Evolutionary conservation across 768 basidiomycete species (phyloP), one percentile per base, ranked within the genome.

Genomic region (Collybia sordida): DNA sequence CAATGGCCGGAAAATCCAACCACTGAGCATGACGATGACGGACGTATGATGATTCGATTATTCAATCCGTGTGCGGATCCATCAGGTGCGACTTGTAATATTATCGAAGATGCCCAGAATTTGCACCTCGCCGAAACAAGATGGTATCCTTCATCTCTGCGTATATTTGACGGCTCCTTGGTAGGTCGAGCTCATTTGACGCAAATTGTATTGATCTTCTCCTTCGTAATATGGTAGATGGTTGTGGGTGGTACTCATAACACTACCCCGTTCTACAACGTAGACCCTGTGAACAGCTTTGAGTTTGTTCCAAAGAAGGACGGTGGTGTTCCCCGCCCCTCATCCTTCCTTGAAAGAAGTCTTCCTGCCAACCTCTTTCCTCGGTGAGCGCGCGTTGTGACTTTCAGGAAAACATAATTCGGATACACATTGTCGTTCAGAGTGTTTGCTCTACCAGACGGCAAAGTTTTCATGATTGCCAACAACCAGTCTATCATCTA

Each of bases 401-500:
- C n/a, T n/a, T n/a, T n/a, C n/a, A n/a, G n/a, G n/a, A n/a, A n/a
- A n/a, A n/a, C n/a, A n/a, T n/a, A n/a, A n/a, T n/a, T n/a, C n/a
- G n/a, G n/a, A n/a, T n/a, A n/a, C n/a, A 15, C 15, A 18, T 37
- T 18, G 14, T 14, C 14, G 35, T 37, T 4, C 68, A 47, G 65
- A 19, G 54, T 60, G 5, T 61, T 71, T 17, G 53, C 54, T 1
- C 69, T 78, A 45, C 75, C 77, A 14, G 72, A 77, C 57, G 70
- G 72, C 12, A 70, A 58, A 18, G 55, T 76, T 4, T 69, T 73
- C 42, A 66, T 77, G 54, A 66, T 71, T 9, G 73, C 76, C 1
- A 72, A 71, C 51, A 70, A 65, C 18, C 65, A 64, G 49, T 68
- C 74, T 1, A 75, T 75, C 51, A 73, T 75, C 25, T 71, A 74